Conservation (phyloP, 2,329 filamentous ascomycete genomes). For the Colletotrichum magnum region DNA sequence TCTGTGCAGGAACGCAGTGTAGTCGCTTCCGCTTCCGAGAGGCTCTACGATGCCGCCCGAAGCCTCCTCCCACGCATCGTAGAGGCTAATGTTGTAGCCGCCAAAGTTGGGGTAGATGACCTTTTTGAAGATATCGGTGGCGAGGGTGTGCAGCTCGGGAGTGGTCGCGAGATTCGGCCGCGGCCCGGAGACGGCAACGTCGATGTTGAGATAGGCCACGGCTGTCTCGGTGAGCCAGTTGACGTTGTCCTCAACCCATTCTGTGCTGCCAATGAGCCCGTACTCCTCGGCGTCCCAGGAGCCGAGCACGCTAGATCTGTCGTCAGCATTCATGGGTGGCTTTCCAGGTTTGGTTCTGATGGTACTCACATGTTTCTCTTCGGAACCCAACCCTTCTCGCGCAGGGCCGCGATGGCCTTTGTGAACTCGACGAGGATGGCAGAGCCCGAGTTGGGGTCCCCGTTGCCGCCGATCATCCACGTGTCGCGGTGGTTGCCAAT, state of each 20-base stretch:
- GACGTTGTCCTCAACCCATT: conserved; percentile 89
- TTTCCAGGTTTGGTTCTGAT: too few species aligned
- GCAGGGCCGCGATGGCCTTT: conserved; percentile 77
- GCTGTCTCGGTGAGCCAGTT: conserved; percentile 80
- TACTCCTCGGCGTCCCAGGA: conserved; percentile 84
- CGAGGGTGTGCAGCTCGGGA: conserved; percentile 76
- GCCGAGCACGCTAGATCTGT: conserved; percentile 74
- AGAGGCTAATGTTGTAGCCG: conserved; percentile 55
- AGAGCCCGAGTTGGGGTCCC: conserved; percentile 85
- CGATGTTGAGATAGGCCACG: conserved; percentile 86
- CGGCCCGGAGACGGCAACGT: conserved; percentile 75
- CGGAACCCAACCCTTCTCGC: conserved; percentile 84
- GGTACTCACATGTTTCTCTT: conserved; percentile 69
- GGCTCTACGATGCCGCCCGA: conserved; percentile 59
- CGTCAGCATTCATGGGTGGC: not conserved
- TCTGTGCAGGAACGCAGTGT: conserved; percentile 75
- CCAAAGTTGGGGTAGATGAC: conserved; percentile 74
- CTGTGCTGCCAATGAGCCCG: conserved; percentile 83
- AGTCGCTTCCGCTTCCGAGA: conserved; percentile 77
- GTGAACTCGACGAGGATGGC: conserved; percentile 83
- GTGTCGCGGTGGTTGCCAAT: conserved; percentile 88
- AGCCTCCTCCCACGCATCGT: conserved; percentile 56
- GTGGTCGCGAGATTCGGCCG: conserved; percentile 71
- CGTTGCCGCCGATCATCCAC: conserved; percentile 89
- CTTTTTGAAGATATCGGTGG: conserved; percentile 73